A percentile compares a stretch with the other conserved stretches of the same genome.
Evolutionary conservation across 192 early-diverging fungal species (phyloP).

Genomic region (Backusella macrospora): DNA sequence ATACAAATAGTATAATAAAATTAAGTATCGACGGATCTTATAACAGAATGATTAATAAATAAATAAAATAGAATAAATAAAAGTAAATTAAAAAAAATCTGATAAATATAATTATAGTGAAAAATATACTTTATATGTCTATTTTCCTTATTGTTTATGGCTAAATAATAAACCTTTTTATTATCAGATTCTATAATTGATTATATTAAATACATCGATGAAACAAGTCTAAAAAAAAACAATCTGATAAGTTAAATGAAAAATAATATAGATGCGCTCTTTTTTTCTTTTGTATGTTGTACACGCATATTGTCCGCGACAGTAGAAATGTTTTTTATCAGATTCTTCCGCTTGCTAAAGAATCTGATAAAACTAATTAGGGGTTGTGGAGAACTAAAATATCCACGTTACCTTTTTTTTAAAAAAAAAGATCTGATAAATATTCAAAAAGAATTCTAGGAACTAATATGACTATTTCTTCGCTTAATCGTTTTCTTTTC

Average conservation of each 20-base stretch:
- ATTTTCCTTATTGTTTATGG: background rate
- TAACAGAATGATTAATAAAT: too few relatives aligned
- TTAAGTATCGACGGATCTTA: background rate
- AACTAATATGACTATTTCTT: background rate
- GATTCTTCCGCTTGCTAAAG: background rate
- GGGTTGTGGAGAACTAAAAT: slow-evolving; percentile 6
- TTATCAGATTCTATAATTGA: background rate
- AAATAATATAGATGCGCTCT: background rate
- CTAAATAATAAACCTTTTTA: background rate
- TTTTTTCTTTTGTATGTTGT: background rate
- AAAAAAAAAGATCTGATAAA: slow-evolving; percentile 13
- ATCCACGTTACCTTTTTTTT: background rate
- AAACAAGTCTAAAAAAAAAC: background rate
- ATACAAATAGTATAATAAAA: background rate
- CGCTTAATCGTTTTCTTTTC: too few relatives aligned
- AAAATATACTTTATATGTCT: background rate
- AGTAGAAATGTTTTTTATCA: background rate
- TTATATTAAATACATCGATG: background rate
- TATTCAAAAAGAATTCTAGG: background rate
- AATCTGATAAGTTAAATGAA: slow-evolving; percentile 10
- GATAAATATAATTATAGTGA: background rate
- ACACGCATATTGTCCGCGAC: background rate
- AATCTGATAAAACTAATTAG: slow-evolving; percentile 10
- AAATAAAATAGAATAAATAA: too few relatives aligned
- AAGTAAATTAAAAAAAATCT: background rate